Evolutionary conservation across 768 basidiomycete genomes (phyloP).

Genomic region (Suillus alpinus): DNA sequence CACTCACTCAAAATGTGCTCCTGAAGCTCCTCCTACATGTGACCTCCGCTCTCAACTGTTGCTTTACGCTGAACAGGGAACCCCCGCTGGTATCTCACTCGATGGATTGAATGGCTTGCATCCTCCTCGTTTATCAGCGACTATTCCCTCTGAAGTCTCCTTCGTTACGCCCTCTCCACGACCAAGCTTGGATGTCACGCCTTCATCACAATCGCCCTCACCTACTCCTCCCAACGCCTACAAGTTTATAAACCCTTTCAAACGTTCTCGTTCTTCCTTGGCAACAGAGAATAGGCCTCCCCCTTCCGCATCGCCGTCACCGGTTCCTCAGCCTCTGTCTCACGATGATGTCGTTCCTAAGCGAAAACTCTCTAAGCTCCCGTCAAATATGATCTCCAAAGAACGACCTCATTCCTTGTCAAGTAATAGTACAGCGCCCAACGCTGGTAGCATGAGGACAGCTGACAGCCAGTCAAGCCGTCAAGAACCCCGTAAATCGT

Average conservation of each 20-base stretch:
- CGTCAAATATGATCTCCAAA: constrained; percentile 33
- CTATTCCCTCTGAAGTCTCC: constrained; percentile 56
- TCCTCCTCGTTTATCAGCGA: constrained; percentile 24
- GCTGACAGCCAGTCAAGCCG: constrained; percentile 44
- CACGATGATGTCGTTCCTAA: constrained; percentile 19
- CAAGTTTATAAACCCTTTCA: constrained; percentile 65
- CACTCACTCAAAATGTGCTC: constrained; percentile 74
- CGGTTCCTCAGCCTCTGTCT: constrained; percentile 20
- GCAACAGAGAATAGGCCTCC: constrained; percentile 39
- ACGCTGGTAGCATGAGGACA: constrained; percentile 53
- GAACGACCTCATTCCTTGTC: constrained; percentile 58
- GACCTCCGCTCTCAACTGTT: constrained; percentile 81
- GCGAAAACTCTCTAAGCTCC: constrained; percentile 35
- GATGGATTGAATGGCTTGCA: constrained; percentile 35
- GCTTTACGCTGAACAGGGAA: constrained; percentile 67
- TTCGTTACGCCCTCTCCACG: constrained; percentile 47
- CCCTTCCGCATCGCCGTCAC: constrained; percentile 29
- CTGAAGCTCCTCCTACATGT: constrained; percentile 74
- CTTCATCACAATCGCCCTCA: constrained; percentile 24
- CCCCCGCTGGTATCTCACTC: constrained; percentile 52
- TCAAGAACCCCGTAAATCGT: constrained; percentile 34
- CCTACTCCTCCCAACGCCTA: constrained; percentile 55
- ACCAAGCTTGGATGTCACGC: constrained; percentile 45
- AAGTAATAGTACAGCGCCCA: constrained; percentile 55
- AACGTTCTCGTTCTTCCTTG: constrained; percentile 59